Conservation (phyloP, 2,329 filamentous ascomycete species). For the Sporothrix schenckii region DNA sequence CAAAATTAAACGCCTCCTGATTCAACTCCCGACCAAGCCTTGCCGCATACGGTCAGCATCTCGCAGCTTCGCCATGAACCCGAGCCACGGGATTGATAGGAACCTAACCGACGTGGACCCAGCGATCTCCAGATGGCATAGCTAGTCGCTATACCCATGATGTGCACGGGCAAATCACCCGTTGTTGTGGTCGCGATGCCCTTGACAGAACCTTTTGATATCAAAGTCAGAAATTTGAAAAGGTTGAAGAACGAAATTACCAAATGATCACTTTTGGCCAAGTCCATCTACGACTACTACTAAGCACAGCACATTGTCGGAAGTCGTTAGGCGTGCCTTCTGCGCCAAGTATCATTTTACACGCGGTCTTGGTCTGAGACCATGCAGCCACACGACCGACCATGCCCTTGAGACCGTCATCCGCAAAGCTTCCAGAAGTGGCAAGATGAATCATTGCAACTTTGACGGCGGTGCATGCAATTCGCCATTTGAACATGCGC, state of each 20-base stretch:
- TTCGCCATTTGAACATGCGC: neutral
- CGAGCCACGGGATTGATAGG: neutral
- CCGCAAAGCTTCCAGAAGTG: neutral
- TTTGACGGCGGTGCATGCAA: neutral
- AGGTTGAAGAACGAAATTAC: neutral
- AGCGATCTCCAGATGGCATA: neutral
- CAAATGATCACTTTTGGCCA: neutral
- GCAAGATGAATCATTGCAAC: slow-evolving; percentile 4
- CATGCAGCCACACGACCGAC: neutral
- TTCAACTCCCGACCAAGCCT: slow-evolving; percentile 11
- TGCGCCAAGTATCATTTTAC: neutral
- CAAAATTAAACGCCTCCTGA: neutral
- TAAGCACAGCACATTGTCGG: neutral
- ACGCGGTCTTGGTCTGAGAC: neutral
- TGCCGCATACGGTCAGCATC: neutral
- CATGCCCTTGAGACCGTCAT: neutral
- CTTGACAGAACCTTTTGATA: neutral
- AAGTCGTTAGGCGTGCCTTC: neutral
- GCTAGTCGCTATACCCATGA: neutral
- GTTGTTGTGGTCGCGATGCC: slow-evolving; percentile 5
- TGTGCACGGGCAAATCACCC: neutral
- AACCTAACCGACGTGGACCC: neutral
- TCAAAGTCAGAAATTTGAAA: neutral
- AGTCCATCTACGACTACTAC: neutral
- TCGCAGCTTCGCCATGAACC: neutral